Conservation (phyloP, 768 basidiomycete genomes). For the Calocera cornea region DNA sequence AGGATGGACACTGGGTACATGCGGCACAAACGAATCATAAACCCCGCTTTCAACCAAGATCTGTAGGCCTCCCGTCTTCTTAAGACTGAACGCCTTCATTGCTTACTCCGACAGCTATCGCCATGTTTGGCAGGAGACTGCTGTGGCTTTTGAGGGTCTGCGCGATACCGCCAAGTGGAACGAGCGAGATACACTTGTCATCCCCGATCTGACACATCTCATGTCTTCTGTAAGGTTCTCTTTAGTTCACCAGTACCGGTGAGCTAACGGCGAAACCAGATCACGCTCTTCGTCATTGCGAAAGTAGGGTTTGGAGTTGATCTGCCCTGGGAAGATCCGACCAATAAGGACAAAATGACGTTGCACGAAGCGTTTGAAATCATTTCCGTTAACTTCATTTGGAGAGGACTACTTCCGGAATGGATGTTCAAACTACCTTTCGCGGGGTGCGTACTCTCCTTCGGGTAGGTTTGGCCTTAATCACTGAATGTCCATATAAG, state of each 20-base stretch:
- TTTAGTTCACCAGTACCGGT: conserved; percentile 9
- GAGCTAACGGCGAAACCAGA: conserved; percentile 9
- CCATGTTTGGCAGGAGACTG: conserved; percentile 31
- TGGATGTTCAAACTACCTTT: conserved; percentile 6
- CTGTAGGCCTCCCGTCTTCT: conserved; percentile 24
- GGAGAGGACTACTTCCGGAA: conserved; percentile 8
- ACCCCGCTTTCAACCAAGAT: conserved; percentile 33
- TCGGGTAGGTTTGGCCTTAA: conserved; percentile 5
- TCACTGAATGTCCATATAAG: conserved; percentile 5
- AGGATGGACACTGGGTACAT: neutral
- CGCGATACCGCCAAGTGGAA: conserved; percentile 26
- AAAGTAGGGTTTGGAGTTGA: conserved; percentile 22
- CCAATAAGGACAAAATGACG: conserved; percentile 1
- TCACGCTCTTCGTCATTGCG: conserved; percentile 19
- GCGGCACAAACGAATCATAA: conserved; percentile 34
- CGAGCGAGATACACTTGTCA: neutral
- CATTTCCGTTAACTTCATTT: conserved; percentile 11
- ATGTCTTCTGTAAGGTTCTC: conserved; percentile 8
- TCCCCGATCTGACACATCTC: conserved; percentile 12
- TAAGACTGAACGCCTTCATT: neutral
- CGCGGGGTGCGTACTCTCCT: neutral
- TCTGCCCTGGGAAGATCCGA: conserved; percentile 16
- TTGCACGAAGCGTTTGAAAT: conserved; percentile 13
- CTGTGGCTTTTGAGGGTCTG: conserved; percentile 31
- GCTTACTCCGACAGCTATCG: conserved; percentile 25